Percentiles rank a stretch among this genome's conserved stretches.
Evolutionary conservation across 2,329 filamentous ascomycete genomes (phyloP).

Genomic region (Dactylonectria macrodidyma): DNA sequence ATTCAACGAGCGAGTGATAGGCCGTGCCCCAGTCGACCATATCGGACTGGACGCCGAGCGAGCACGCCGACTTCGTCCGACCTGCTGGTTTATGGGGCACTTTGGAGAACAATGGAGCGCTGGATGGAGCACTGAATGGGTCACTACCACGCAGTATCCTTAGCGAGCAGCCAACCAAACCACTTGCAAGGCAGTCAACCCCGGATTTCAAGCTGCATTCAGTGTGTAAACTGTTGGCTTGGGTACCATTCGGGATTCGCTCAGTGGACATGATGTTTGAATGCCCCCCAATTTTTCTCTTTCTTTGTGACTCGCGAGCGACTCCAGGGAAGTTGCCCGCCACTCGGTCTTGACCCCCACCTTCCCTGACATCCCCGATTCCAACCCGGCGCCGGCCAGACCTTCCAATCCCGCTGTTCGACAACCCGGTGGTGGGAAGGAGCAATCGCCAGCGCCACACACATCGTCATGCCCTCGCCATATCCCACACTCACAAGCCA

Average conservation of each 20-base stretch:
- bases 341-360: constrained; percentile 1
- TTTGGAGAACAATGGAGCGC: background rate
- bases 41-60: constrained; percentile 31
- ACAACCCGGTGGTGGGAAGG: background rate
- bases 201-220: constrained; percentile 5
- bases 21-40: constrained; percentile 8
- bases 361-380: background rate
- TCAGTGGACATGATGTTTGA: too few relatives aligned
- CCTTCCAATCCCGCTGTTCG: background rate
- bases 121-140: too few relatives aligned
- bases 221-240: too few relatives aligned
- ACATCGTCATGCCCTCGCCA: background rate
- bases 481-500: constrained; percentile 19
- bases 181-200: constrained; percentile 7
- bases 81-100: constrained; percentile 3
- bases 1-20: background rate
- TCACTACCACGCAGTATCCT: too few relatives aligned
- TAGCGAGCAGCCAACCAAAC: background rate
- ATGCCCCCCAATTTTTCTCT: too few relatives aligned
- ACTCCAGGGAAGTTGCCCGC: background rate
- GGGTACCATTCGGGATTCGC: too few relatives aligned
- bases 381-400: background rate
- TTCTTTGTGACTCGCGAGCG: too few relatives aligned
- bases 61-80: constrained; percentile 24
- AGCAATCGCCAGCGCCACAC: constrained; percentile 9